Percentiles rank a stretch among this genome's conserved stretches.
phyloP scores from a whole-genome alignment of 2,329 filamentous ascomycete genomes.

The Lachnellula hyalina region DNA sequence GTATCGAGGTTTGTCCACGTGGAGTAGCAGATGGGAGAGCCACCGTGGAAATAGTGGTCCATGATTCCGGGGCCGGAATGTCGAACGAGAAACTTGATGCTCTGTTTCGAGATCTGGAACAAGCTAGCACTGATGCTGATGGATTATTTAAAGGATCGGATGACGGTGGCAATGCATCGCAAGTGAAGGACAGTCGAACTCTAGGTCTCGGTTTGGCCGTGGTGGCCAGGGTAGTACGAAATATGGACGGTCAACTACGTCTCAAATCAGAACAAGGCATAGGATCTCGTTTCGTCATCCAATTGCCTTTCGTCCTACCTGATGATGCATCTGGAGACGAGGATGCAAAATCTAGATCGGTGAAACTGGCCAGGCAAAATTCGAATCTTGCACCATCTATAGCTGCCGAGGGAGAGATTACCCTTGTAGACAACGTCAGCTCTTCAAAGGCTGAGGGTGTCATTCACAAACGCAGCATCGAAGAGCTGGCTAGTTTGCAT shows the following conservation, averaged over 20 bases:
- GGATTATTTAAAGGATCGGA: slow-evolving; percentile 17
- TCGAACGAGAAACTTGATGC: slow-evolving; percentile 52
- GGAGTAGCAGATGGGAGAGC: slow-evolving; percentile 49
- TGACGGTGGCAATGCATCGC: not conserved
- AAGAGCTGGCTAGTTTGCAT: slow-evolving; percentile 22
- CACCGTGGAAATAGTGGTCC: slow-evolving; percentile 67
- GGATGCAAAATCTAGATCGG: not conserved
- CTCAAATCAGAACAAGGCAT: slow-evolving; percentile 78
- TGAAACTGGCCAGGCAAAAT: not conserved
- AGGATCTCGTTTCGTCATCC: slow-evolving; percentile 76
- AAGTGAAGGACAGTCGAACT: slow-evolving; percentile 40
- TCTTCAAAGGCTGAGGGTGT: slow-evolving; percentile 13
- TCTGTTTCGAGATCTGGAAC: slow-evolving; percentile 53
- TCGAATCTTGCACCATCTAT: slow-evolving; percentile 11
- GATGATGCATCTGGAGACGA: slow-evolving; percentile 25
- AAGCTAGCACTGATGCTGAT: slow-evolving; percentile 46
- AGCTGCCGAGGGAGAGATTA: slow-evolving; percentile 47
- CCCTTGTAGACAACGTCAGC: slow-evolving; percentile 50
- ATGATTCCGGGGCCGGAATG: slow-evolving; percentile 73
- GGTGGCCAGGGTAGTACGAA: slow-evolving; percentile 80
- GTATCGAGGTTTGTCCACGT: slow-evolving; percentile 62
- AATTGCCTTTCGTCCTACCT: slow-evolving; percentile 68
- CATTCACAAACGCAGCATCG: slow-evolving; percentile 16
- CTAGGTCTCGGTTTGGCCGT: slow-evolving; percentile 81
- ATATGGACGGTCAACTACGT: slow-evolving; percentile 83